Conservation (phyloP, 495 filamentous ascomycete species). For the Halenospora varia region DNA sequence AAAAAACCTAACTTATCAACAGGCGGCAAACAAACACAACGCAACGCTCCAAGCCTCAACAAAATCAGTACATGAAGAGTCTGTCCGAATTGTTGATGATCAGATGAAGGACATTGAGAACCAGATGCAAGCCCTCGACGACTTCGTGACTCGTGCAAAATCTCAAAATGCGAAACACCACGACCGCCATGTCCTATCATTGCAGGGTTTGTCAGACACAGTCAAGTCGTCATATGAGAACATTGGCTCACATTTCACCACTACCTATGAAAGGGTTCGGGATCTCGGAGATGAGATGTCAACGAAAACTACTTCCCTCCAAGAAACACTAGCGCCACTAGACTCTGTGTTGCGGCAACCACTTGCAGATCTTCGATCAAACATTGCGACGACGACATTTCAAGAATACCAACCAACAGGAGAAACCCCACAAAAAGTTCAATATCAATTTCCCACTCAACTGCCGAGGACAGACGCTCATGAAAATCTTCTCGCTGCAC, state of each 20-base stretch:
- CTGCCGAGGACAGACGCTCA: conserved; percentile 75
- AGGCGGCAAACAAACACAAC: conserved; percentile 77
- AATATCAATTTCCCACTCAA: conserved; percentile 69
- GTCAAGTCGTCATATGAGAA: conserved; percentile 67
- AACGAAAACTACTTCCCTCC: conserved; percentile 45
- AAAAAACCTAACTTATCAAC: conserved; percentile 25
- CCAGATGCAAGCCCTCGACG: conserved; percentile 85
- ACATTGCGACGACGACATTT: conserved; percentile 56
- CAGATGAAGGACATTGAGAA: conserved; percentile 81
- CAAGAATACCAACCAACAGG: conserved; percentile 82
- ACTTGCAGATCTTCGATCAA: conserved; percentile 61
- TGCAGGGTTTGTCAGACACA: conserved; percentile 55
- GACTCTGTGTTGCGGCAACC: conserved; percentile 58
- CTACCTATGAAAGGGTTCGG: conserved; percentile 56
- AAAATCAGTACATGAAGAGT: conserved; percentile 86
- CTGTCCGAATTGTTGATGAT: conserved; percentile 81
- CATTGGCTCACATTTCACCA: conserved; percentile 60
- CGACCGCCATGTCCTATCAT: conserved; percentile 54
- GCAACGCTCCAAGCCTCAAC: conserved; percentile 74
- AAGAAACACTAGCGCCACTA: conserved; percentile 54
- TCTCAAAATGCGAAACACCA: conserved; percentile 77
- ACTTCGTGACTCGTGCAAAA: conserved; percentile 81
- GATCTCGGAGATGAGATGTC: conserved; percentile 61
- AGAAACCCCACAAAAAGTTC: conserved; percentile 72
- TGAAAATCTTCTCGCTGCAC: conserved; percentile 35